Base-by-base conservation (phyloP, 768 basidiomycete species). In the Pulveroboletus sp. region DNA sequence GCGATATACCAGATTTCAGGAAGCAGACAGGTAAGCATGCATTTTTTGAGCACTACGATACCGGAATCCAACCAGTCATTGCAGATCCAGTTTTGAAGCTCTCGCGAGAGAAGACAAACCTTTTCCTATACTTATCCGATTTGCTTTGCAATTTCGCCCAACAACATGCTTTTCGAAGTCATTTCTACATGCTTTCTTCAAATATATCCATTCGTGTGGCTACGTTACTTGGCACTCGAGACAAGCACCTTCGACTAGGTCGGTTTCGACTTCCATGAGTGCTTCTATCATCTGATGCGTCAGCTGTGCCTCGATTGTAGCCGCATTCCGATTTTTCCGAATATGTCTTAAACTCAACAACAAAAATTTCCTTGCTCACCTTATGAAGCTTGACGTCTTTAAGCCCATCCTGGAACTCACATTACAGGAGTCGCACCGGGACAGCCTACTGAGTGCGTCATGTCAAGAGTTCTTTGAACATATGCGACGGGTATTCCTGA, bases 381-480 rank as follows among this genome's bases (percentile, higher is more conserved):
- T 97, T 48, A 80, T 85, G 65, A 94, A 95, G 71, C 76, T 88
- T 55, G 91, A 94, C 61, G 73, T 93, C 23, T 71, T 97, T 56
- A 79, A 81, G 56, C 88, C 93, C 2, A 82, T 97, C 47, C 72
- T 97, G 49, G 85, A 91, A 52, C 72, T 96, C 51, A 86, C 91
- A n/a, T 63, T 86, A 24, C 79, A 81, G 53, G 94, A 96, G 68
- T 86, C 88, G 29, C 73, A 77, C 45, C 77, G 90, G 50, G 96
- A 99, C 67, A 99, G 94, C 70, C 77, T 99, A 53, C 73, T 99
- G 47, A 89, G 86, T 59, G 93, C 93, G 60, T 91, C 93, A 32
- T 97, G 93, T 74, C 86, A 96, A 67, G 96, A 98, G 66, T 88
- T 89, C 55, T 93, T 98, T 60, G 96, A 99, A 59, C 79, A 81